Evolutionary conservation across 129 eudicot species (phyloP).

Genomic region (Helichrysum umbraculigerum): DNA sequence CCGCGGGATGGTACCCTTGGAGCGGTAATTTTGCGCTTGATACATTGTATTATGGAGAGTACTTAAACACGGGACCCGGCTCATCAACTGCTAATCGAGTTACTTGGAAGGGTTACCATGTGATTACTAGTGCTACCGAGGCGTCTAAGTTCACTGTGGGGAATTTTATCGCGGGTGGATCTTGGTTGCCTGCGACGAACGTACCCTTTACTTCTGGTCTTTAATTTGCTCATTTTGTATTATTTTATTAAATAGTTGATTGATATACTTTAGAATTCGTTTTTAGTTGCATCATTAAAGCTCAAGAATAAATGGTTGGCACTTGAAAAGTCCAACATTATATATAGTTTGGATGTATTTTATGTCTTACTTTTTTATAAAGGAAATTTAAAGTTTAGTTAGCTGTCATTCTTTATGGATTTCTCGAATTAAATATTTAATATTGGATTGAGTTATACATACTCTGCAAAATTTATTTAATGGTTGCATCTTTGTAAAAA

Average conservation of each 20-base stretch:
- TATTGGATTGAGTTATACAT: too few relatives aligned
- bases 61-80: conserved; percentile 48
- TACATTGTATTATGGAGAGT: conserved; percentile 56
- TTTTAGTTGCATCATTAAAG: conserved; percentile 12
- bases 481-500: too few relatives aligned
- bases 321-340: conserved; percentile 23
- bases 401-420: background rate
- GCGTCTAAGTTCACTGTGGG: conserved; percentile 46
- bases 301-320: conserved; percentile 28
- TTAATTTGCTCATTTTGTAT: conserved; percentile 16
- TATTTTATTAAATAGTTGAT: background rate
- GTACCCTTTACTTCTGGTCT: conserved; percentile 55
- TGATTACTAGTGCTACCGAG: conserved; percentile 47
- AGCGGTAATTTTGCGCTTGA: conserved; percentile 48
- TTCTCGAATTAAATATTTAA: too few relatives aligned
- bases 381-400: background rate
- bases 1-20: conserved; percentile 57
- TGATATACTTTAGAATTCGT: conserved; percentile 25
- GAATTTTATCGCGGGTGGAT: conserved; percentile 51
- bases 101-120: conserved; percentile 53
- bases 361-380: background rate
- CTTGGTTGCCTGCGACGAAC: conserved; percentile 55
- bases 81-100: conserved; percentile 45
- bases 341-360: conserved; percentile 14
- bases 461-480: too few relatives aligned